Conservation (phyloP, 331 rosid genomes). For the Ulmus americana region DNA sequence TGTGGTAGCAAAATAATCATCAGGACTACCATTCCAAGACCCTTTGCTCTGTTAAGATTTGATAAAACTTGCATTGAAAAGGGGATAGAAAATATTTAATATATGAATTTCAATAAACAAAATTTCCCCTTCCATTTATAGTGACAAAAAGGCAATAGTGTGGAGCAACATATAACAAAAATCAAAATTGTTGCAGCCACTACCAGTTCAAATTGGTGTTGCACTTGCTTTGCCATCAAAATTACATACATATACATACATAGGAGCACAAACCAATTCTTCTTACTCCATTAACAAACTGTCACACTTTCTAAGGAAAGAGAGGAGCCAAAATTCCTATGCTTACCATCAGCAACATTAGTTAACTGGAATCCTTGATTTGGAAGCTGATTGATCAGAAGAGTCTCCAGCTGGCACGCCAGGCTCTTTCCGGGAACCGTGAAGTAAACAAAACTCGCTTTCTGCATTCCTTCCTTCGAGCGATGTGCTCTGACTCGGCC, state of each 20-base stretch:
- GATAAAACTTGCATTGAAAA: too few species aligned
- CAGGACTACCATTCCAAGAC: too few species aligned
- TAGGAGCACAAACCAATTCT: conserved; percentile 7
- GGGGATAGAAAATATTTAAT: background rate
- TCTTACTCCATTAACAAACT: conserved; percentile 17
- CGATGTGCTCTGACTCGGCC: conserved; percentile 66
- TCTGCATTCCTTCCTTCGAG: conserved; percentile 63
- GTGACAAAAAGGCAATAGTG: conserved; percentile 15
- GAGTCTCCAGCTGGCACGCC: conserved; percentile 85
- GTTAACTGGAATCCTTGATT: conserved; percentile 55
- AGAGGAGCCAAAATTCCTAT: conserved; percentile 70
- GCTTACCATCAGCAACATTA: conserved; percentile 78
- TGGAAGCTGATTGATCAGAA: conserved; percentile 85
- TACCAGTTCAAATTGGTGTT: conserved; percentile 18
- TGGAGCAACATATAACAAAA: conserved; percentile 35
- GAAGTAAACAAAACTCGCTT: conserved; percentile 58
- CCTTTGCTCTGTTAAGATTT: too few species aligned
- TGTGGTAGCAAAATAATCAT: too few species aligned
- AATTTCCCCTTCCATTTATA: conserved; percentile 16
- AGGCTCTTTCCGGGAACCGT: conserved; percentile 66
- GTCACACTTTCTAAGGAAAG: conserved; percentile 34
- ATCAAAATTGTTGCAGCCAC: conserved; percentile 56
- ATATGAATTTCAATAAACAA: background rate
- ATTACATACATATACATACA: conserved; percentile 12
- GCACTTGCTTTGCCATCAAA: conserved; percentile 3